Conservation (phyloP, 2,329 filamentous ascomycete species). For the Mollisia scopiformis region DNA sequence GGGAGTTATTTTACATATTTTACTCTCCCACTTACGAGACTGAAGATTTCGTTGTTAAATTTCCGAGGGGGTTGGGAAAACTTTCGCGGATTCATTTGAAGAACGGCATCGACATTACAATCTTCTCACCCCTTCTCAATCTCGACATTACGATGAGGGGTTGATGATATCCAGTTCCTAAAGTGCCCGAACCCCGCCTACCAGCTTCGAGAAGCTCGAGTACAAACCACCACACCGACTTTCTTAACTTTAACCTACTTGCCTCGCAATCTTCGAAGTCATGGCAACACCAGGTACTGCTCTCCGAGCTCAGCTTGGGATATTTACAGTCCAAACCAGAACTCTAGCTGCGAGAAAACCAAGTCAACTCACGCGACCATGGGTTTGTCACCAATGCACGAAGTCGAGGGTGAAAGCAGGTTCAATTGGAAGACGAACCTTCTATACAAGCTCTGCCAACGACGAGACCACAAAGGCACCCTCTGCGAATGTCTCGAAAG, state of each 20-base stretch:
- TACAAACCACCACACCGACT: background rate
- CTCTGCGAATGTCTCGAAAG: conserved; percentile 27
- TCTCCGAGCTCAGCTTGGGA: conserved; percentile 28
- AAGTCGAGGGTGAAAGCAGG: conserved; percentile 10
- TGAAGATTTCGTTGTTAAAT: background rate
- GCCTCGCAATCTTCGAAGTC: conserved; percentile 6
- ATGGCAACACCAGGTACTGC: conserved; percentile 32
- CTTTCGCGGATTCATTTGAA: background rate
- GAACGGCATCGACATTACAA: background rate
- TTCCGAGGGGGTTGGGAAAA: background rate
- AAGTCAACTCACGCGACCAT: conserved; percentile 25
- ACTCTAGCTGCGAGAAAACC: conserved; percentile 13
- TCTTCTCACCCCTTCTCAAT: background rate
- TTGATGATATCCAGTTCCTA: conserved; percentile 18
- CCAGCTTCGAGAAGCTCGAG: background rate
- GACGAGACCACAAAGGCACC: conserved; percentile 31
- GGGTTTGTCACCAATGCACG: conserved; percentile 26
- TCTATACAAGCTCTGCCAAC: conserved; percentile 36
- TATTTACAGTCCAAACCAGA: conserved; percentile 23
- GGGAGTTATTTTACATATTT: background rate
- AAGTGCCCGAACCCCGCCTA: conserved; percentile 27
- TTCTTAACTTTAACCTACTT: conserved; percentile 19
- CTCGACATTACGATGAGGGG: conserved; percentile 8
- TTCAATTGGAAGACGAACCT: conserved; percentile 32
- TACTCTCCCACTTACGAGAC: background rate